Conservation (phyloP, 2,329 filamentous ascomycete genomes). For the Fusarium compactum region DNA sequence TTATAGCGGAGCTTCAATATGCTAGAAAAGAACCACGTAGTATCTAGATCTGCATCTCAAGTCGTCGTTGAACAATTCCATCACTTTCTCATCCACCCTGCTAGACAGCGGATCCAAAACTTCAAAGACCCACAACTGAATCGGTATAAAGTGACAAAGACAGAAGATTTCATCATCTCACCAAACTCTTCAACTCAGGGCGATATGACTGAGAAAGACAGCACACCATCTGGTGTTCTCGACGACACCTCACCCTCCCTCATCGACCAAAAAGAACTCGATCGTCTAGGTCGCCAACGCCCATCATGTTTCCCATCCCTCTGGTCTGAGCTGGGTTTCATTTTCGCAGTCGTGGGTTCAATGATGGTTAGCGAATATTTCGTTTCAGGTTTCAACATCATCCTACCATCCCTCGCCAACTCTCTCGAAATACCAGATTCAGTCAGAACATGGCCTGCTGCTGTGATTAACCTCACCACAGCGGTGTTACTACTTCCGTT, state of each 20-base stretch:
- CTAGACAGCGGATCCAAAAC: slow-evolving; percentile 1
- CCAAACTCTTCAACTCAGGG: background rate
- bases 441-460: slow-evolving; percentile 73
- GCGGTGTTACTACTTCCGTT: slow-evolving; percentile 71
- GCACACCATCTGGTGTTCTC: background rate
- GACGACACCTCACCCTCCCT: background rate
- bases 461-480: slow-evolving; percentile 69
- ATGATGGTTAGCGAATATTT: slow-evolving; percentile 79
- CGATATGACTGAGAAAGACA: slow-evolving; percentile 3
- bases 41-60: too few species aligned
- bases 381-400: slow-evolving; percentile 80
- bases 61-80: too few species aligned
- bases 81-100: too few species aligned
- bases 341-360: slow-evolving; percentile 70
- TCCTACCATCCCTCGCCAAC: slow-evolving; percentile 73
- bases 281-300: slow-evolving; percentile 71
- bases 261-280: slow-evolving; percentile 57
- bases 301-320: slow-evolving; percentile 66
- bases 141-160: slow-evolving; percentile 1
- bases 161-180: background rate
- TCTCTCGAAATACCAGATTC: slow-evolving; percentile 73
- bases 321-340: slow-evolving; percentile 71
- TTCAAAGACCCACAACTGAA: background rate
- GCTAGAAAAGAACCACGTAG: too few species aligned
- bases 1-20: too few species aligned